These are phyloP conservation scores for Aspergillus biplanus DNA, from an alignment of 495 filamentous ascomycete genomes.

Conservation along the genomic window DNA sequence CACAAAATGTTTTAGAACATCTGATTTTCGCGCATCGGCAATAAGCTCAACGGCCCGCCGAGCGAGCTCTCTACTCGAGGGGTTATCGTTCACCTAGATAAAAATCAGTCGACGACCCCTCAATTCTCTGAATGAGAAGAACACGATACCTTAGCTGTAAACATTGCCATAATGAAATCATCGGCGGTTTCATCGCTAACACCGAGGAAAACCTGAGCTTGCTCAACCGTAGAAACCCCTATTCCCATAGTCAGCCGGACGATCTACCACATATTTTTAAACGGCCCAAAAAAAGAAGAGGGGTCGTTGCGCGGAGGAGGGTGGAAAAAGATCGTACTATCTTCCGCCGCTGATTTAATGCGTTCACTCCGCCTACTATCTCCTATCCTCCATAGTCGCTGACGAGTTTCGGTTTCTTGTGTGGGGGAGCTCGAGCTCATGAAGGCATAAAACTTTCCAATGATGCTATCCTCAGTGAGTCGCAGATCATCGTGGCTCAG, in stretches of 20 bases:
- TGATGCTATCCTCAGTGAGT: slow-evolving; percentile 58
- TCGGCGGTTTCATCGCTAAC: slow-evolving; percentile 54
- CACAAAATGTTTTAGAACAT: slow-evolving; percentile 56
- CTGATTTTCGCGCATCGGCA: slow-evolving; percentile 58
- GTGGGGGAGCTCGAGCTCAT: slow-evolving; percentile 48
- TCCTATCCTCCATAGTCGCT: slow-evolving; percentile 60
- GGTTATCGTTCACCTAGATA: slow-evolving; percentile 49
- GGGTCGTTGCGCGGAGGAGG: too few relatives aligned
- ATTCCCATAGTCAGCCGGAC: slow-evolving; percentile 18
- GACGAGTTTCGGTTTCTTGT: slow-evolving; percentile 54
- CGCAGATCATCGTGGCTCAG: slow-evolving; percentile 39
- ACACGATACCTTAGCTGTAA: slow-evolving; percentile 54
- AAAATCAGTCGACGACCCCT: slow-evolving; percentile 5
- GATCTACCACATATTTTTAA: neutral
- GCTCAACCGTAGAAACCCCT: slow-evolving; percentile 63
- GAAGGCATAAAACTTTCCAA: slow-evolving; percentile 59
- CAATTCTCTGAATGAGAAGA: neutral
- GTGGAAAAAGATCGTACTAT: slow-evolving; percentile 41
- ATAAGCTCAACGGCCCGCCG: slow-evolving; percentile 60
- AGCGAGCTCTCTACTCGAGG: slow-evolving; percentile 50
- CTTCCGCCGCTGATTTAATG: slow-evolving; percentile 58
- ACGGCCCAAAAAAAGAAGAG: neutral
- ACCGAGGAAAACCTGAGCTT: slow-evolving; percentile 63
- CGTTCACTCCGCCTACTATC: slow-evolving; percentile 51
- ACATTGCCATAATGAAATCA: slow-evolving; percentile 64